Percentiles rank a stretch among this genome's conserved stretches.
Evolutionary conservation across 352 stramenopile genomes (phyloP).

Genomic region (Pythium pyrilobum): DNA sequence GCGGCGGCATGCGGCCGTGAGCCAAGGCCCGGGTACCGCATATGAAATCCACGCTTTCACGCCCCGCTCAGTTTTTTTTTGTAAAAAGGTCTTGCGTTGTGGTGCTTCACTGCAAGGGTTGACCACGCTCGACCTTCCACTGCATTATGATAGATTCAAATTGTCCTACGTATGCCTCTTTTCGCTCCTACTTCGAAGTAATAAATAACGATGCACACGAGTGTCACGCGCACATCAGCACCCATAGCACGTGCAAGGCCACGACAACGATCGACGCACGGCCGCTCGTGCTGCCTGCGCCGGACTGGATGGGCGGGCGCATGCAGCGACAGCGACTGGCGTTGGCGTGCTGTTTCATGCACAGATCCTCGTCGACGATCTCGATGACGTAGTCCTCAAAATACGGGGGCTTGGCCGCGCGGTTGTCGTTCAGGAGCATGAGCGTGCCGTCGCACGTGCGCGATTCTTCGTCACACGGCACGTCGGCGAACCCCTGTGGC

Average conservation of each 20-base stretch:
- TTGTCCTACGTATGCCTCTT: too few relatives aligned
- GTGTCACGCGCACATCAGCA: too few relatives aligned
- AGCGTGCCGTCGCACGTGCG: constrained; percentile 54
- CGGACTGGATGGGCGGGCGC: constrained; percentile 19
- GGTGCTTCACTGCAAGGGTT: too few relatives aligned
- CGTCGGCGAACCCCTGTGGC: constrained; percentile 50
- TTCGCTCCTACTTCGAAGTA: too few relatives aligned
- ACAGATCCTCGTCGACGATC: constrained; percentile 54
- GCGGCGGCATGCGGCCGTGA: constrained; percentile 17
- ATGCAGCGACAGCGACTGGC: constrained; percentile 44
- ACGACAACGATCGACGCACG: not conserved
- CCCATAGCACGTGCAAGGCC: not conserved
- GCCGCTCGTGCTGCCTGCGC: not conserved
- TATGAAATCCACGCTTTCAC: not conserved
- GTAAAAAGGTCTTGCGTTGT: too few relatives aligned
- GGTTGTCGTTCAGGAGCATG: constrained; percentile 77
- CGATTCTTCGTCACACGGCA: constrained; percentile 43
- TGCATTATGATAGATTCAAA: too few relatives aligned
- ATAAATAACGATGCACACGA: too few relatives aligned
- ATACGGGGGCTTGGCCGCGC: constrained; percentile 64
- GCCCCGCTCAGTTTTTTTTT: not conserved
- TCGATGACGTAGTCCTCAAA: constrained; percentile 67
- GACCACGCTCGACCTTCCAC: too few relatives aligned
- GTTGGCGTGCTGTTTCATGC: constrained; percentile 28
- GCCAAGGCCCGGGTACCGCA: not conserved